Percentiles rank a stretch among this genome's conserved stretches.
Evolutionary conservation across 2,329 filamentous ascomycete species (phyloP).

Genomic region (Penicillium freii): DNA sequence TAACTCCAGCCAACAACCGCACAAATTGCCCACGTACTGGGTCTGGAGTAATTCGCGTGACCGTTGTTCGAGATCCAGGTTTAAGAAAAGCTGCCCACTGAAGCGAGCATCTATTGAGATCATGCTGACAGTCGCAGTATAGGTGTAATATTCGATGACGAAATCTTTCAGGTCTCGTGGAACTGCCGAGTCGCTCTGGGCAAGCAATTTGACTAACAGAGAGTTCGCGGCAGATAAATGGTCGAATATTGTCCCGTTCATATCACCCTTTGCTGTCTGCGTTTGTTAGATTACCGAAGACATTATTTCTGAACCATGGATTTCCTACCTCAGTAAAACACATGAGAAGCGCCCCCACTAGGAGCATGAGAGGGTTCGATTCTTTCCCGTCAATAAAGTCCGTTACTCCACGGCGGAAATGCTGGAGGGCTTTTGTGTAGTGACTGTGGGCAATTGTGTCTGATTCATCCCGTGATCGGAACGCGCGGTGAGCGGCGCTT

Average conservation of each 20-base stretch:
- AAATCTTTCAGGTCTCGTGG: constrained; percentile 45
- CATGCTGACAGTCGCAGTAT: constrained; percentile 50
- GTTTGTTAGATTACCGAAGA: not conserved
- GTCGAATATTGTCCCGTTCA: constrained; percentile 48
- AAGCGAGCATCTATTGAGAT: constrained; percentile 43
- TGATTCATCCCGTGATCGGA: constrained; percentile 30
- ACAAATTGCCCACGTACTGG: constrained; percentile 32
- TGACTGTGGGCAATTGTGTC: constrained; percentile 32
- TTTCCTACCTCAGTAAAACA: constrained; percentile 48
- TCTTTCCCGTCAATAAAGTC: constrained; percentile 34
- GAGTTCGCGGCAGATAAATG: constrained; percentile 48
- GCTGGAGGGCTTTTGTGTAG: constrained; percentile 31
- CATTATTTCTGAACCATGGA: not conserved
- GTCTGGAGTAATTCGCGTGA: constrained; percentile 28
- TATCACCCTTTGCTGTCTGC: constrained; percentile 46
- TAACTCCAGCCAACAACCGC: constrained; percentile 34
- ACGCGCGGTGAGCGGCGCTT: constrained; percentile 34
- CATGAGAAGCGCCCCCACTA: constrained; percentile 48
- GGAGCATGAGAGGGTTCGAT: constrained; percentile 39
- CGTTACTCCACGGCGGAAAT: constrained; percentile 30
- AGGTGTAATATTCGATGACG: constrained; percentile 51
- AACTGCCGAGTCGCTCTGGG: constrained; percentile 32
- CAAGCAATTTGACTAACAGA: constrained; percentile 41
- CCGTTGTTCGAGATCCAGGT: constrained; percentile 47
- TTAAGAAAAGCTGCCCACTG: constrained; percentile 31